phyloP scores from a whole-genome alignment of 345 rosid genomes.

The Firmiana major region DNA sequence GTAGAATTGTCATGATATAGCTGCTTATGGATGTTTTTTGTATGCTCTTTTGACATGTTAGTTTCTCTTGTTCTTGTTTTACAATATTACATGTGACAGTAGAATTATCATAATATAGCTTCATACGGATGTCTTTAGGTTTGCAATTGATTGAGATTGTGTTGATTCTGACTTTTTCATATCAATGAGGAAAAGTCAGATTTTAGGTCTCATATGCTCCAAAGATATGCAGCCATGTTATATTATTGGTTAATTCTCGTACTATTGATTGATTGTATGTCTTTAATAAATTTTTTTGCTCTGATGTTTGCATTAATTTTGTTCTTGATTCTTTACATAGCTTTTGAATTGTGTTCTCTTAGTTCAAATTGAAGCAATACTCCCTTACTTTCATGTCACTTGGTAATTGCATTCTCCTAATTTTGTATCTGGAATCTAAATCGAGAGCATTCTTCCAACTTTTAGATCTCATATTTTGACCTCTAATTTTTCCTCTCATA shows the following conservation, averaged over 20 bases:
- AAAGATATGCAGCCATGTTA: neutral
- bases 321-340: neutral
- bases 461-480: neutral
- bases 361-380: neutral
- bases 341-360: neutral
- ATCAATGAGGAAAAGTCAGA: neutral
- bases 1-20: neutral
- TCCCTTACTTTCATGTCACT: neutral
- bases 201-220: neutral
- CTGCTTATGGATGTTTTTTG: neutral
- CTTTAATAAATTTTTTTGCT: neutral
- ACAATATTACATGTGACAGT: neutral
- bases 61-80: neutral
- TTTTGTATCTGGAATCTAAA: neutral
- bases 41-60: neutral
- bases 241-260: neutral
- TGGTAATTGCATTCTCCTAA: conserved; percentile 2
- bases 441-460: neutral
- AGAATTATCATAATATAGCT: neutral
- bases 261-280: neutral
- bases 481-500: neutral
- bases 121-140: neutral
- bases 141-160: neutral
- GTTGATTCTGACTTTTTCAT: neutral
- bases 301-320: neutral